Evolutionary conservation across 495 filamentous ascomycete genomes (phyloP).

Genomic region (Aspergillus biplanus): DNA sequence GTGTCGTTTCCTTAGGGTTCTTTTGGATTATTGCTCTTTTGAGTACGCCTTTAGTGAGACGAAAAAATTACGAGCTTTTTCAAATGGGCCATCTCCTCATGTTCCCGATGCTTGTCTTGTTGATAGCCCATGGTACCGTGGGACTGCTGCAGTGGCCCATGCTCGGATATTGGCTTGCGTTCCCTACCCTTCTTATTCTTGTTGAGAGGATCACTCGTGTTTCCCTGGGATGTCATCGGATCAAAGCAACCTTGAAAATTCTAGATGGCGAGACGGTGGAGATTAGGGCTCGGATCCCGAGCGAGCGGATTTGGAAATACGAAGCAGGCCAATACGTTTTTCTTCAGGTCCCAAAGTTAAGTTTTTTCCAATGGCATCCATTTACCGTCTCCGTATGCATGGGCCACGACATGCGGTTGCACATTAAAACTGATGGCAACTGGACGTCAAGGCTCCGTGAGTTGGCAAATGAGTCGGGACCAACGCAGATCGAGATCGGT

Average conservation of each 20-base stretch:
- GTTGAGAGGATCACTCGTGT: not conserved
- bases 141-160: constrained; percentile 10
- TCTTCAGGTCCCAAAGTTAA: constrained; percentile 13
- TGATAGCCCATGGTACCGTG: constrained; percentile 11
- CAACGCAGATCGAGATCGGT: constrained; percentile 10
- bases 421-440: constrained; percentile 15
- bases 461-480: not conserved
- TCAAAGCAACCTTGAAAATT: not conserved
- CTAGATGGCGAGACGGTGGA: constrained; percentile 10
- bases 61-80: not conserved
- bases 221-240: not conserved
- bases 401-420: constrained; percentile 11
- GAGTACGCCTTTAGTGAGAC: not conserved
- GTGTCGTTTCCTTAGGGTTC: not conserved
- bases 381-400: constrained; percentile 14
- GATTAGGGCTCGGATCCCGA: constrained; percentile 8
- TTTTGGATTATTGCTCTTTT: not conserved
- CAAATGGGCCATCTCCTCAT: not conserved
- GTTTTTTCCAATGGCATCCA: constrained; percentile 14
- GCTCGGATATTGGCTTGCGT: constrained; percentile 16
- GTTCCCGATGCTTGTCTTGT: constrained; percentile 2
- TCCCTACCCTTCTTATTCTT: constrained; percentile 3
- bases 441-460: constrained; percentile 8
- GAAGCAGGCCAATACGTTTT: constrained; percentile 12
- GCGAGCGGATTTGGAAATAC: constrained; percentile 17